Conservation (phyloP, 257 asterid species). For the Rauvolfia tetraphylla region DNA sequence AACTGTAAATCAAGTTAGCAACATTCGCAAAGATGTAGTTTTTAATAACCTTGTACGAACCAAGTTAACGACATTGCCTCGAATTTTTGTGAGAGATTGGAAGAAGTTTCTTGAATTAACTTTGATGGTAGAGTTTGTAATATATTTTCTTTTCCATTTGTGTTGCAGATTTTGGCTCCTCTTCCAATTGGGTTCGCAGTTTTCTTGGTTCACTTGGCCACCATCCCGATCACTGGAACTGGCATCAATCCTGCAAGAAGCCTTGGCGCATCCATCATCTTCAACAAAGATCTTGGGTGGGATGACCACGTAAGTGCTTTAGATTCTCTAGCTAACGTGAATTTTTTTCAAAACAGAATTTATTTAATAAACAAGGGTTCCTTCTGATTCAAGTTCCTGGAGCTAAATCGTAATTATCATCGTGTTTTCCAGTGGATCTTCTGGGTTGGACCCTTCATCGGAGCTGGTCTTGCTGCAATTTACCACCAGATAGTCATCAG, state of each 20-base stretch:
- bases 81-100: not conserved
- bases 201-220: slow-evolving; percentile 68
- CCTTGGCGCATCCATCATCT: slow-evolving; percentile 70
- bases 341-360: no score
- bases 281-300: slow-evolving; percentile 53
- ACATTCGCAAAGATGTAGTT: not conserved
- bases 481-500: slow-evolving; percentile 60
- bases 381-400: no score
- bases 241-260: slow-evolving; percentile 83
- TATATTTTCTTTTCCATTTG: not conserved
- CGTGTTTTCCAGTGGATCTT: slow-evolving; percentile 45
- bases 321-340: no score
- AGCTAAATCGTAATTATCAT: no score
- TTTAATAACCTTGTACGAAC: not conserved
- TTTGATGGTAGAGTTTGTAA: not conserved
- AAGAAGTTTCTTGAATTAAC: not conserved
- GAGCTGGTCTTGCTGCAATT: slow-evolving; percentile 57
- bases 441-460: slow-evolving; percentile 69
- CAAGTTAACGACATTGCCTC: not conserved
- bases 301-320: slow-evolving; percentile 49
- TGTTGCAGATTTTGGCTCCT: slow-evolving; percentile 66
- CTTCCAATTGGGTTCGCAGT: slow-evolving; percentile 79
- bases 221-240: slow-evolving; percentile 80
- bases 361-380: no score
- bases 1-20: no score